Percentiles rank a stretch among this genome's conserved stretches.
Evolutionary conservation across 345 rosid genomes (phyloP).

Genomic region (Hibiscus mutabilis): DNA sequence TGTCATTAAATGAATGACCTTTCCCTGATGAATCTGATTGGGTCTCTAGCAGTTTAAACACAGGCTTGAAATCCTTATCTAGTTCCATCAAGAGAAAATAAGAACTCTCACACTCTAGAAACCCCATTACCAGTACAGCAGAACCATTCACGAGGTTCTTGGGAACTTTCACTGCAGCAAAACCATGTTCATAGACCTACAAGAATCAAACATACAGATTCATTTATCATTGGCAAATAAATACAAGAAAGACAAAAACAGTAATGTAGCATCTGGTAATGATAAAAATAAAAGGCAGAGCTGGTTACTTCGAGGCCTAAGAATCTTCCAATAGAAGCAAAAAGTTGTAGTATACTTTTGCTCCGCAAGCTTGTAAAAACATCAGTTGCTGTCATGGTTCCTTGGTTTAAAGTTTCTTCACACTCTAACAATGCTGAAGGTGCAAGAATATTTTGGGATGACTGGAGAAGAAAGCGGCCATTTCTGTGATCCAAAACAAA

Average conservation of each 20-base stretch:
- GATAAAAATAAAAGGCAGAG: background rate
- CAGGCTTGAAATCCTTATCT: constrained; percentile 86
- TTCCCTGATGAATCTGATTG: constrained; percentile 47
- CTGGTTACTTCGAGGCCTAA: constrained; percentile 85
- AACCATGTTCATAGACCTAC: constrained; percentile 84
- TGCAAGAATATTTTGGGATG: constrained; percentile 58
- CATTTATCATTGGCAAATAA: constrained; percentile 5
- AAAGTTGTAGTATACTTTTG: constrained; percentile 78
- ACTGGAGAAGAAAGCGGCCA: constrained; percentile 77
- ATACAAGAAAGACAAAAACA: constrained; percentile 1
- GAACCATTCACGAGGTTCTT: constrained; percentile 55
- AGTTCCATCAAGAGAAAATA: constrained; percentile 84
- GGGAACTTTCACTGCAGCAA: constrained; percentile 63
- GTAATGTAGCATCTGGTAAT: background rate
- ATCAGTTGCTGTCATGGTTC: constrained; percentile 67
- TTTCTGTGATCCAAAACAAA: constrained; percentile 47
- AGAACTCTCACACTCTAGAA: constrained; percentile 81
- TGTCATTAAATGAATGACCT: constrained; percentile 45
- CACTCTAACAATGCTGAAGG: constrained; percentile 52
- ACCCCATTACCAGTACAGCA: constrained; percentile 66
- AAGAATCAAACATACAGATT: constrained; percentile 19
- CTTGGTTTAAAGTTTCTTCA: constrained; percentile 94
- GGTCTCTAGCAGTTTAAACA: constrained; percentile 70
- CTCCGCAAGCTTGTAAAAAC: constrained; percentile 77
- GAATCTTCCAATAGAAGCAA: constrained; percentile 84